Base-by-base conservation (phyloP, 2,329 filamentous ascomycete genomes). In the Monilinia fructigena region DNA sequence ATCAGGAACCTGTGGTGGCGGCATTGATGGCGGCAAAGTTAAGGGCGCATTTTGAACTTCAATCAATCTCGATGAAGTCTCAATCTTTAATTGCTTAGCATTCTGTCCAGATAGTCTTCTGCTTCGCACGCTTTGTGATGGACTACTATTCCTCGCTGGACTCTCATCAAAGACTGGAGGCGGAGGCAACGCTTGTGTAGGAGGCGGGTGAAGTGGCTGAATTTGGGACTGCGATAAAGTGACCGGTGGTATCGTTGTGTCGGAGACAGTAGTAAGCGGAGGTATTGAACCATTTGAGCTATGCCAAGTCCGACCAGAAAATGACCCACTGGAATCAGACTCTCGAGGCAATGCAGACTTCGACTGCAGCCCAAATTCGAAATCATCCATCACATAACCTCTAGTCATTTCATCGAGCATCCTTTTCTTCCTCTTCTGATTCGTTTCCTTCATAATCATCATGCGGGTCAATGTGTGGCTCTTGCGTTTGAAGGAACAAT, bases 371-470 rank as follows among this genome's bases (percentile, higher is more conserved):
- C 87, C 89, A 74, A 93, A 90, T 67, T 91, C 85, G 74, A 96
- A 96, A 66, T 93, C 90, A 66, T 94, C 91, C 74, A 95, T 87
- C 65, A 88, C 85, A 76, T 93, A 94, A 63, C 90, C 92, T 70
- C 86, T 87, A 0, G 91, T 93, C 84, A 98, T 92, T 76, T 97
- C 92, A 69, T 97, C 94, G 59, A 97, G 78, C 63, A 93, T 83
- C 45, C 88, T 84, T 75, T 75, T 93, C 90, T 75, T 86, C 84
- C 70, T 93, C 91, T 65, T 93, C 86, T 0, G 85, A 87, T 40
- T 87, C 86, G 68, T 85, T 82, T 12, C 85, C 87, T 26, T 87
- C 82, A 71, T 89, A 88, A 62, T 86, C 86, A 40, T 86, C 85
- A 70, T 85, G 84, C 62, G 83, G 79, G n/a, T 80, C 68, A 45